Conservation (phyloP, 169 alveolate species). For the Plasmodium gonderi region DNA sequence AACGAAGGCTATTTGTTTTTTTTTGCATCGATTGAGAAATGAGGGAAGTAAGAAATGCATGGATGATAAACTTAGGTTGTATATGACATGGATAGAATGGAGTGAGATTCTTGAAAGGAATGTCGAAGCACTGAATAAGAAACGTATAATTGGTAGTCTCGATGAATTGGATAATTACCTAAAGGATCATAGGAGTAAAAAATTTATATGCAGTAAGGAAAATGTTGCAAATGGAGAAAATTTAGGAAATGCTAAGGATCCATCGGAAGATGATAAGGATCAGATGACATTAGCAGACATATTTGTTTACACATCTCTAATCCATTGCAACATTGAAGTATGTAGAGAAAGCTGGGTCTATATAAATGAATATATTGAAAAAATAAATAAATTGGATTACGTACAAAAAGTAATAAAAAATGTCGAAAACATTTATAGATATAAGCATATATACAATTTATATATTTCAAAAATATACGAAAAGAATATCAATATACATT, state of each 20-base stretch:
- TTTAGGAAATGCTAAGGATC: no score
- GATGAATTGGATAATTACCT: conserved; percentile 54
- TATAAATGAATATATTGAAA: conserved; percentile 41
- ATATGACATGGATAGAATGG: conserved; percentile 75
- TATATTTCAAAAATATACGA: conserved; percentile 49
- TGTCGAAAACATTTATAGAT: conserved; percentile 39
- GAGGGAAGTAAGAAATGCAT: background rate
- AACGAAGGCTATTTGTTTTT: conserved; percentile 67
- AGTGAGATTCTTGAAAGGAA: conserved; percentile 48
- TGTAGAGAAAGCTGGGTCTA: conserved; percentile 66
- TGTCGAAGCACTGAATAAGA: conserved; percentile 29
- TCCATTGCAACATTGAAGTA: conserved; percentile 25
- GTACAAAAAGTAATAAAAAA: conserved; percentile 36
- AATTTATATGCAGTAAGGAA: conserved; percentile 9
- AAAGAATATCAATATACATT: conserved; percentile 26
- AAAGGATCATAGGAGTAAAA: conserved; percentile 9
- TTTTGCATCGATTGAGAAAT: conserved; percentile 66
- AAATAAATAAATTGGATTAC: conserved; percentile 28
- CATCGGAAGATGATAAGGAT: background rate
- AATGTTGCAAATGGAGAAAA: background rate
- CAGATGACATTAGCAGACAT: conserved; percentile 38
- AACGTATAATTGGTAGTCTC: conserved; percentile 57
- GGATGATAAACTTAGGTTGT: conserved; percentile 22
- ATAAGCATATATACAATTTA: conserved; percentile 51
- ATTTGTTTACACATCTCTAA: conserved; percentile 44